phyloP scores from a whole-genome alignment of 2,329 filamentous ascomycete genomes.

The Fusarium veterinarium region DNA sequence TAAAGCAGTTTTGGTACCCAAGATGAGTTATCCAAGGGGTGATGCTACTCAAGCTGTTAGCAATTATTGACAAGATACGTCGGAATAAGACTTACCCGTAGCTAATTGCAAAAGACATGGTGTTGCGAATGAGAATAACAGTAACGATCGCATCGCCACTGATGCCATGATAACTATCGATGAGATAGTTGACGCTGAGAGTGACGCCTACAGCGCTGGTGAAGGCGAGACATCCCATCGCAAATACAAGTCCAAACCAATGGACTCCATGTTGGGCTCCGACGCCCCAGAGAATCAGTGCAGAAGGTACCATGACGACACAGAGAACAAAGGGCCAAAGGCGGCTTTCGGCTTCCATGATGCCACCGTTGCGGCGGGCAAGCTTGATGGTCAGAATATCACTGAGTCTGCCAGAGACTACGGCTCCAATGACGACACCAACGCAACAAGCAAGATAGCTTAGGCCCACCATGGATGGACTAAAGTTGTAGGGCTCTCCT shows the following conservation, averaged over 20 bases:
- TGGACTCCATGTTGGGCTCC: slow-evolving; percentile 53
- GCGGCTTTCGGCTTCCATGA: slow-evolving; percentile 55
- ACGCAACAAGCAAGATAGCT: slow-evolving; percentile 54
- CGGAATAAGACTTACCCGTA: slow-evolving; percentile 40
- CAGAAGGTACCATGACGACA: slow-evolving; percentile 42
- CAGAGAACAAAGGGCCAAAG: slow-evolving; percentile 54
- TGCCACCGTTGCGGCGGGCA: slow-evolving; percentile 54
- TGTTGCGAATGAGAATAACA: slow-evolving; percentile 54
- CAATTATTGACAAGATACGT: accelerated
- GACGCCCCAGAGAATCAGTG: slow-evolving; percentile 50
- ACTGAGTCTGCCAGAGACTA: slow-evolving; percentile 49
- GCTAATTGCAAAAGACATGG: slow-evolving; percentile 51
- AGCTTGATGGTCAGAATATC: slow-evolving; percentile 54
- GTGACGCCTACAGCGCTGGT: slow-evolving; percentile 51
- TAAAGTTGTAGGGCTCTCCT: slow-evolving; percentile 52
- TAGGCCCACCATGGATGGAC: slow-evolving; percentile 53
- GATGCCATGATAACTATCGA: slow-evolving; percentile 56
- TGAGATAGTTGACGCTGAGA: slow-evolving; percentile 53
- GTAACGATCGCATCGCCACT: slow-evolving; percentile 54
- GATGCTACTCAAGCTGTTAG: slow-evolving; percentile 50
- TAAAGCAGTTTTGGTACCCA: slow-evolving; percentile 57
- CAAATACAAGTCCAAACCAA: slow-evolving; percentile 56
- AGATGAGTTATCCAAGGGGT: slow-evolving; percentile 57
- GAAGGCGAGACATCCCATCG: slow-evolving; percentile 51
- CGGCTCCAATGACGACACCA: slow-evolving; percentile 47